Evolutionary conservation across 2,329 filamentous ascomycete species (phyloP), one percentile per base, ranked within the genome.

Genomic region (Hypoxylon rubiginosum): DNA sequence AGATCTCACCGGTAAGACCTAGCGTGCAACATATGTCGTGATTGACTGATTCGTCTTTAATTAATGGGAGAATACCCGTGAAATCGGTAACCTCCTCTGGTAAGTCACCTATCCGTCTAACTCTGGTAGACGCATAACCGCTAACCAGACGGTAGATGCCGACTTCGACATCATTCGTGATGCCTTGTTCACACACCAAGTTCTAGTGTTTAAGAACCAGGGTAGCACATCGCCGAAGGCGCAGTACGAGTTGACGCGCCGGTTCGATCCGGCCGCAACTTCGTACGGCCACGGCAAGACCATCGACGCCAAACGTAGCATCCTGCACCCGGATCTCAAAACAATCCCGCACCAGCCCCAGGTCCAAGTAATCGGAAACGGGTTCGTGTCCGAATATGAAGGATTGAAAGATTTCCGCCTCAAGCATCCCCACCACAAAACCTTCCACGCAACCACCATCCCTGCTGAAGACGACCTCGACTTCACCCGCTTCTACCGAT

Each of bases 301-400:
- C 0, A 82, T 92, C 51, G 91, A 93, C 71, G 81, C 81, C 26
- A 85, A 85, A 76, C 85, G 84, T 53, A 86, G 83, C 59, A 88
- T 94, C 72, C 84, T 94, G 17, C 91, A 94, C 74, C 92, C 92
- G 0, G 92, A 94, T 72, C 83, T 94, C 17, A 93, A 94, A 81
- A 94, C 92, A 0, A 88, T 94, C 45, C 91, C 92, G 0, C 89
- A 92, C 71, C 92, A 94, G 76, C 91, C 92, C 0, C 91, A 94
- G 76, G 90, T 92, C 1, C 92, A 94, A 74, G 89, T 94, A 58
- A 94, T 94, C 66, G 92, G 92, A 43, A 93, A 94, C 73, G 92
- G 92, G 4, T 85, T 86, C 50, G 85, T 94, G 1, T 76, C 84
- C 0, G 85, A 86, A 32, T 94, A 93, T 72, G 91, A 94, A 75